A percentile compares a stretch with the other conserved stretches of the same genome.
Evolutionary conservation across 495 filamentous ascomycete species (phyloP).

Genomic region (Podospora anserina): DNA sequence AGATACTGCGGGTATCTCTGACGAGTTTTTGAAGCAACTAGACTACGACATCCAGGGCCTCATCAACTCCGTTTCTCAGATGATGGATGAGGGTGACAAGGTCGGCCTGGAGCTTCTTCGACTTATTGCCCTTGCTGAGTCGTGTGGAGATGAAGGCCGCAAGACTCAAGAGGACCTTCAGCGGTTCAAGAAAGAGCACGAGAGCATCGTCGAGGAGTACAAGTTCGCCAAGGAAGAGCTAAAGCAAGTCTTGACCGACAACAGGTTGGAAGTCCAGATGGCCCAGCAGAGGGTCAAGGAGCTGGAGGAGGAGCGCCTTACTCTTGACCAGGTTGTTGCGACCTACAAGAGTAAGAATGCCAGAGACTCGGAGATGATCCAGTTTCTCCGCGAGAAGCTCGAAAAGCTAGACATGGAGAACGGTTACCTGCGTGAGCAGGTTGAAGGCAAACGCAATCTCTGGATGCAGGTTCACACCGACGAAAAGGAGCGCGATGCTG

Average conservation of each 20-base stretch:
- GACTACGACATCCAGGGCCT: slow-evolving; percentile 17
- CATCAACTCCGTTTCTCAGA: slow-evolving; percentile 5
- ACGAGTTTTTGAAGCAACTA: slow-evolving; percentile 10
- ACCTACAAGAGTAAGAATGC: not conserved
- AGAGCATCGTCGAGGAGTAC: slow-evolving; percentile 4
- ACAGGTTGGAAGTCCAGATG: slow-evolving; percentile 8
- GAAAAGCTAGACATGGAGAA: not conserved
- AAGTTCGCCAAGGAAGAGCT: not conserved
- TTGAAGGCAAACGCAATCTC: slow-evolving; percentile 26
- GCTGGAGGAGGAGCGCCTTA: not conserved
- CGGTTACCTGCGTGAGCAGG: slow-evolving; percentile 20
- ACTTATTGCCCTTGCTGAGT: not conserved
- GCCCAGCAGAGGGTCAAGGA: not conserved
- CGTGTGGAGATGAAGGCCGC: not conserved
- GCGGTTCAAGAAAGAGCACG: not conserved
- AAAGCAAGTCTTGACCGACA: not conserved
- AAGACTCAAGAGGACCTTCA: slow-evolving; percentile 7
- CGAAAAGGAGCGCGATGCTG: slow-evolving; percentile 17
- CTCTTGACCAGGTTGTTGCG: not conserved
- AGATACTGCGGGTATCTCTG: not conserved
- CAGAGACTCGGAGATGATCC: not conserved
- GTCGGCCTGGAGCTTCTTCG: slow-evolving; percentile 3
- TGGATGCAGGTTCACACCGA: slow-evolving; percentile 27
- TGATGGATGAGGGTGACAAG: slow-evolving; percentile 9
- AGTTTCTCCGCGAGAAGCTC: not conserved